Evolutionary conservation across 1,139 yeast species (phyloP), one percentile per base, ranked within the genome.

Genomic region (Trichomonascaceae sp.): DNA sequence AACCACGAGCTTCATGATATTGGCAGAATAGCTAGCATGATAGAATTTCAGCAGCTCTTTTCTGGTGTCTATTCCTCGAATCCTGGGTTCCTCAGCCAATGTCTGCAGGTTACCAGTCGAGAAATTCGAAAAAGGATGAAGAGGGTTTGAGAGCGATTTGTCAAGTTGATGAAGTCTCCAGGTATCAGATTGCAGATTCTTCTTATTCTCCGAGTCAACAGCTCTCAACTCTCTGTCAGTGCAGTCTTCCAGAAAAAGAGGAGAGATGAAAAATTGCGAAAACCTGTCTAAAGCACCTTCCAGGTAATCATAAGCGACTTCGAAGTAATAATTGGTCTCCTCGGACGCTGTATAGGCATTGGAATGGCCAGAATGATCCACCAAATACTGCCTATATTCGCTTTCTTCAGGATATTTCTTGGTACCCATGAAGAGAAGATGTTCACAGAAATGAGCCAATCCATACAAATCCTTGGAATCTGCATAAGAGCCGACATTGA

Each of bases 391-490:
- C 48, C 85, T 77, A 69, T 93, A 93, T 63, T 89, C 98, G 68
- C 89, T 90, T 69, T 93, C 99, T 57, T 79, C 77, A 0, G 99
- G 99, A 65, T 85, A 93, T 70, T 90, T 91, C 61, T 81, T 77
- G 3, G 98, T 91, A n/a, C 99, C 99, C 96, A 93, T 89, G 69
- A 93, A 93, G 58, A 93, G 75, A 61, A 93, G 76, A 71, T 93
- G 99, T 72, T 93, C 99, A 71, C 97, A 90, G 70, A 93, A 93
- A 71, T 93, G 99, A 2, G 99, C 99, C 58, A 93, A 74, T 1
- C 99, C 99, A 1, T 91, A 85, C 32, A 89, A 70, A 30, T 77
- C 74, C 51, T 78, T 76, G 17, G 87, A 88, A 66, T 93, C 98
- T 51, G 87, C 81, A 67, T 85, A 87, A 3, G 96, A 80, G 18